Conservation (phyloP, 306 rosid species). For the Crataegus laevigata region DNA sequence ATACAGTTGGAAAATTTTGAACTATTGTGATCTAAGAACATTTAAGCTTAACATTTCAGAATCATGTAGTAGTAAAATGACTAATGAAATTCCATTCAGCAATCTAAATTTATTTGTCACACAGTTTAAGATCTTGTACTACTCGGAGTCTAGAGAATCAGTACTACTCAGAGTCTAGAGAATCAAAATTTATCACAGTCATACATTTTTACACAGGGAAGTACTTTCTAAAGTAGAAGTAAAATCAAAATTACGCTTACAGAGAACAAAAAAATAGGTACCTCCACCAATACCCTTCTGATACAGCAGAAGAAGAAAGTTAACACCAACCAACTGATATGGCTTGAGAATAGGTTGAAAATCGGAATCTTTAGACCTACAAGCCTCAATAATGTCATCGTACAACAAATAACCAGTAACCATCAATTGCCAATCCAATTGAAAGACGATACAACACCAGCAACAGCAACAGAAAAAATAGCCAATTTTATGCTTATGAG, state of each 20-base stretch:
- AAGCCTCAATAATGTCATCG: slow-evolving; percentile 81
- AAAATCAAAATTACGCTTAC: slow-evolving; percentile 7
- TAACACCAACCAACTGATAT: slow-evolving; percentile 90
- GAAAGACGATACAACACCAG: not conserved
- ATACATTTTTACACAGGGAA: not conserved
- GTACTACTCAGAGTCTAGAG: not conserved
- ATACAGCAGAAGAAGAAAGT: slow-evolving; percentile 79
- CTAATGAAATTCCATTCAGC: not conserved
- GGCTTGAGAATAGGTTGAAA: slow-evolving; percentile 87
- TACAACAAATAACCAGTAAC: slow-evolving; percentile 10
- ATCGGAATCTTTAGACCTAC: slow-evolving; percentile 67
- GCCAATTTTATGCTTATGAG: not conserved
- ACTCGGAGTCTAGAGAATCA: not conserved
- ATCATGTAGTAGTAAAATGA: not conserved
- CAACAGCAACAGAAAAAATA: not conserved
- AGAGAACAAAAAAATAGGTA: slow-evolving; percentile 10
- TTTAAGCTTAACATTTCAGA: not conserved
- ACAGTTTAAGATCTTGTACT: not conserved
- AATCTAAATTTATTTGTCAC: not conserved
- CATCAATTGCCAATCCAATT: not conserved
- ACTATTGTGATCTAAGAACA: not conserved
- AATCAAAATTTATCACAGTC: not conserved
- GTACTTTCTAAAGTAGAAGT: not conserved
- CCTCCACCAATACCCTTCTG: slow-evolving; percentile 92
- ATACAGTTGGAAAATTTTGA: not conserved